Base-by-base conservation (phyloP, 345 rosid genomes). In the Hypericum perforatum region DNA sequence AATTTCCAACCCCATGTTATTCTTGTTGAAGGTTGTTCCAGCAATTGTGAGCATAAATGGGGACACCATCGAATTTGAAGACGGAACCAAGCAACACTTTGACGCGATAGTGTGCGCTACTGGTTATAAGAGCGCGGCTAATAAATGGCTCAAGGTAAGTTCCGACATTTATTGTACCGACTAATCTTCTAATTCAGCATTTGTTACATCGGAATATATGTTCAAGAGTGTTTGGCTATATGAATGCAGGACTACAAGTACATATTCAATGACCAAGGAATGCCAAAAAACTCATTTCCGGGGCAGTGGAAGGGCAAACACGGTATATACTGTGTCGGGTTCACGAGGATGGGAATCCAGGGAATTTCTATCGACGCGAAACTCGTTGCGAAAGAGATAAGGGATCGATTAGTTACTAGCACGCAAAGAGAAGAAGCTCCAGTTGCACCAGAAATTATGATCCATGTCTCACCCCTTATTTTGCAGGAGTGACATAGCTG, bases 321-420 rank as follows among this genome's bases (percentile, higher is more conserved):
- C 8, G 63, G 45, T 0, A 12, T 59, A 5, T 59, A 59, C 11
- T 59, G 63, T 2, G 54, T 36, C 5, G 63, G 63, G 8, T 59
- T 49, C 12, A 36, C 55, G 8, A 22, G 16, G n/a, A 59, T 4
- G 12, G 63, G 63, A 8, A 8, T 59, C 7, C 0, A 6, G 16
- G 63, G 53, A 7, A 49, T 59, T 11, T 40, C 63, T 13, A 16
- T 6, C 1, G 62, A 58, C 11, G 54, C 62, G 5, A 7, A 45
- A 15, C 10, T 9, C 0, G 37, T 57, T 4, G 52, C 61, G 3
- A 11, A 39, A 5, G 43, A 52, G 11, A 52, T 52, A 1, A 22
- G 32, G 32, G 32, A 4, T 22, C 32, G 4, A 22, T 4, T 22
- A 22, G 32, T 22, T 1, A 22, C 32, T 22, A 22, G 32, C 32